Conservation (phyloP, 306 rosid genomes). For the Glycyrrhiza uralensis region DNA sequence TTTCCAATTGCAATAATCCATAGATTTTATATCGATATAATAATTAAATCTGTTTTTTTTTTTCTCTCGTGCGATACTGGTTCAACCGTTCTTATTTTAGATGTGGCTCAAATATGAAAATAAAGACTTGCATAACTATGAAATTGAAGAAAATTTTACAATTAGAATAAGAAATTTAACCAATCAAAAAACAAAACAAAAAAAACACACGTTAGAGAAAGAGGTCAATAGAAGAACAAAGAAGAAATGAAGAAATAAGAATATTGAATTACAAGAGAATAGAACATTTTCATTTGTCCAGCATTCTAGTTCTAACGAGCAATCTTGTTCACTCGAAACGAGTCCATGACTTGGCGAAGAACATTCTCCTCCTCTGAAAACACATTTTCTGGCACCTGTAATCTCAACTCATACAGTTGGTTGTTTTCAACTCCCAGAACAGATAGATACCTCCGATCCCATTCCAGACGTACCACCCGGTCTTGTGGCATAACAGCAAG, state of each 20-base stretch:
- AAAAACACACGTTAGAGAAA: neutral
- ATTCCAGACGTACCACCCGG: conserved; percentile 77
- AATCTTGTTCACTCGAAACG: conserved; percentile 84
- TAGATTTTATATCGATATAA: too few relatives aligned
- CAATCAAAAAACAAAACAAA: neutral
- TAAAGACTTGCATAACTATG: neutral
- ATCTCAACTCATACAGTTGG: conserved; percentile 81
- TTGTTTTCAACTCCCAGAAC: conserved; percentile 95
- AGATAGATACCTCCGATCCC: conserved; percentile 89
- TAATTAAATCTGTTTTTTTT: too few relatives aligned
- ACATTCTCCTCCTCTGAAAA: conserved; percentile 73
- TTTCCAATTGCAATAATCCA: too few relatives aligned
- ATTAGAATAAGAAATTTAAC: neutral
- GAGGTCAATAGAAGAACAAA: neutral
- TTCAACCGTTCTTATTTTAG: too few relatives aligned
- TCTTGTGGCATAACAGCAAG: conserved; percentile 95
- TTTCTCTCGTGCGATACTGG: too few relatives aligned
- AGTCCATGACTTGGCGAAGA: conserved; percentile 79
- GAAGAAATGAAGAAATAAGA: neutral
- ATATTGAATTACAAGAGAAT: neutral
- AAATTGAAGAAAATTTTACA: neutral
- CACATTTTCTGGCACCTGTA: conserved; percentile 84
- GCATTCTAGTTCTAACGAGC: conserved; percentile 22
- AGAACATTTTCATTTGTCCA: neutral
- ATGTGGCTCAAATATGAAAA: too few relatives aligned